Evolutionary conservation across 2,329 filamentous ascomycete genomes (phyloP).

Genomic region (Tothia fuscella): DNA sequence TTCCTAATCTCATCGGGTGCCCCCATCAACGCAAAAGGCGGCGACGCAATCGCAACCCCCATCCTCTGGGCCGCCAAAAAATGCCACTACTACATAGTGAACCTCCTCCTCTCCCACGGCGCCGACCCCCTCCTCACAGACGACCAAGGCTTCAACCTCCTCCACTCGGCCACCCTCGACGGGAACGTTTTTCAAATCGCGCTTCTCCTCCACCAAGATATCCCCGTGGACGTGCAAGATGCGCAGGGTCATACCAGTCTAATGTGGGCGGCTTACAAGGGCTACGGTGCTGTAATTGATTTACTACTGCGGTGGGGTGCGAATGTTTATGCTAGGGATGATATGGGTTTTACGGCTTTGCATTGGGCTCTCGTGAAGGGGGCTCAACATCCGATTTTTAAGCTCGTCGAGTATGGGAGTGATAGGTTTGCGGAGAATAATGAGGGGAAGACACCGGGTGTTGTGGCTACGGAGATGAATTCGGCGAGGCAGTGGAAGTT

Average conservation of each 20-base stretch:
- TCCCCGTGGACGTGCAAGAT: slow-evolving; percentile 85
- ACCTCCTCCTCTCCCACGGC: slow-evolving; percentile 80
- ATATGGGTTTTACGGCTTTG: slow-evolving; percentile 85
- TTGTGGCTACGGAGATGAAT: slow-evolving; percentile 83
- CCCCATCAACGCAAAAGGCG: slow-evolving; percentile 88
- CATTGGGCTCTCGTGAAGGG: slow-evolving; percentile 97
- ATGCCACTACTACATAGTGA: slow-evolving; percentile 93
- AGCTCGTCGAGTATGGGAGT: slow-evolving; percentile 88
- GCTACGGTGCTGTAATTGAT: slow-evolving; percentile 83
- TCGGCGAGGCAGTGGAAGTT: slow-evolving; percentile 70
- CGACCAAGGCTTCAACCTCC: slow-evolving; percentile 92
- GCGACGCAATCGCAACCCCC: slow-evolving; percentile 86
- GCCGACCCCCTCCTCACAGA: slow-evolving; percentile 89
- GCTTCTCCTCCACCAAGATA: slow-evolving; percentile 85
- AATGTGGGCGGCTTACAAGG: slow-evolving; percentile 99
- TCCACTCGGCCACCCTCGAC: slow-evolving; percentile 94
- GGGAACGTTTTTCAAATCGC: slow-evolving; percentile 86
- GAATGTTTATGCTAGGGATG: slow-evolving; percentile 79
- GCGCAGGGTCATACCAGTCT: slow-evolving; percentile 83
- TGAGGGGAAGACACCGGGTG: slow-evolving; percentile 79
- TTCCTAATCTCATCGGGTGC: slow-evolving; percentile 80
- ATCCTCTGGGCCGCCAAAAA: slow-evolving; percentile 95
- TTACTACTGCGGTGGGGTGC: slow-evolving; percentile 90
- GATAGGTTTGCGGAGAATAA: slow-evolving; percentile 84
- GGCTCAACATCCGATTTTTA: slow-evolving; percentile 76